Evolutionary conservation across 805 yeast species (phyloP).

Genomic region (Cyberlindnera mrakii): DNA sequence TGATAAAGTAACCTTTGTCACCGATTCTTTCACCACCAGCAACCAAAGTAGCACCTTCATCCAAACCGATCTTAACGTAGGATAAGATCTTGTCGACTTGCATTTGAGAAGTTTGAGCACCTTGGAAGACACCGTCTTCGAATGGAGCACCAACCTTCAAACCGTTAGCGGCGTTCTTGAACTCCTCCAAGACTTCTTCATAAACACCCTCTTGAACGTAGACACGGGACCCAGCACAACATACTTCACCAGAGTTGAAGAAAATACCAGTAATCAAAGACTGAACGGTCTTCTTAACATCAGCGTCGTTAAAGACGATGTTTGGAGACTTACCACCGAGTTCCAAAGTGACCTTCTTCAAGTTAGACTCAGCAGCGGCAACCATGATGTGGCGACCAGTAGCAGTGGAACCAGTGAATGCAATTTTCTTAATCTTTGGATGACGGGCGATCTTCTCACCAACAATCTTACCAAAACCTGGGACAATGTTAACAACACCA

Average conservation of each 20-base stretch:
- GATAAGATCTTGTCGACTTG: slow-evolving; percentile 75
- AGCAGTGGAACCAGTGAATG: slow-evolving; percentile 87
- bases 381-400: slow-evolving; percentile 80
- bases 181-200: slow-evolving; percentile 63
- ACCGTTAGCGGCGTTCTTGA: slow-evolving; percentile 46
- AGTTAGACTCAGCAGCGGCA: slow-evolving; percentile 70
- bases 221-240: slow-evolving; percentile 91
- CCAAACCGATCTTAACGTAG: slow-evolving; percentile 70
- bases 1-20: slow-evolving; percentile 59
- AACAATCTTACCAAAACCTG: slow-evolving; percentile 73
- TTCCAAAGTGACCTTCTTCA: slow-evolving; percentile 90
- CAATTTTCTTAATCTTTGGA: slow-evolving; percentile 67
- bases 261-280: slow-evolving; percentile 78
- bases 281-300: slow-evolving; percentile 68
- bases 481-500: slow-evolving; percentile 74
- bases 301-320: slow-evolving; percentile 81
- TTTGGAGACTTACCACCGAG: slow-evolving; percentile 96
- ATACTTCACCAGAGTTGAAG: slow-evolving; percentile 93
- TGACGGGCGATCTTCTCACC: slow-evolving; percentile 69
- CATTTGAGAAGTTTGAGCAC: slow-evolving; percentile 81
- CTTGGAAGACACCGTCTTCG: slow-evolving; percentile 72
- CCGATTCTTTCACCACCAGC: slow-evolving; percentile 64
- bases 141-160: slow-evolving; percentile 81
- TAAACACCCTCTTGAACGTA: slow-evolving; percentile 82
- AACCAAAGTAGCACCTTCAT: slow-evolving; percentile 76